These are phyloP conservation scores for Geopyxis carbonaria DNA, from an alignment of 495 filamentous ascomycete genomes.

Conservation along the genomic window DNA sequence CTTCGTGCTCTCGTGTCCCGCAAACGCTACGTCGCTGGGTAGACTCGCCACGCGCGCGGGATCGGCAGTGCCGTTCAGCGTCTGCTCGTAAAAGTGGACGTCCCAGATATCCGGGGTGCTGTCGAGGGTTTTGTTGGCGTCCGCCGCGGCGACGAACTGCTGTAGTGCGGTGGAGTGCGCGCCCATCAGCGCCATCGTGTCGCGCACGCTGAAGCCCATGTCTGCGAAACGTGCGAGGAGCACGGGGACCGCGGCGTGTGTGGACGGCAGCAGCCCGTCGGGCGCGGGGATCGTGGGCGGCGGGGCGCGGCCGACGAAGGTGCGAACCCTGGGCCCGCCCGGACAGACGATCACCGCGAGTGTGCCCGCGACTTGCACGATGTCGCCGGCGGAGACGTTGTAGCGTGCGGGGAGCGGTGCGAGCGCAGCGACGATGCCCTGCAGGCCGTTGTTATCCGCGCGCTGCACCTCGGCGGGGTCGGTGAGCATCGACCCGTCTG, in stretches of 20 bases:
- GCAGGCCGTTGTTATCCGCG: constrained; percentile 24
- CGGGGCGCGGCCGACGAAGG: constrained; percentile 20
- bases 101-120: constrained; percentile 24
- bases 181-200: constrained; percentile 24
- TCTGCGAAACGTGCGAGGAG: constrained; percentile 20
- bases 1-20: not conserved
- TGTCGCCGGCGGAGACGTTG: constrained; percentile 19
- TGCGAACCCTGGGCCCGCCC: constrained; percentile 18
- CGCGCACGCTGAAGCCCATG: constrained; percentile 22
- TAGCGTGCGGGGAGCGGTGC: constrained; percentile 7
- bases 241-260: constrained; percentile 12
- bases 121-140: constrained; percentile 16
- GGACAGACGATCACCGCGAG: constrained; percentile 25
- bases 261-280: constrained; percentile 19
- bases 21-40: constrained; percentile 1
- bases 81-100: constrained; percentile 23
- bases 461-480: constrained; percentile 14
- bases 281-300: too few relatives aligned
- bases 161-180: constrained; percentile 22
- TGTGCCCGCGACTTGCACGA: constrained; percentile 20
- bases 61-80: constrained; percentile 8
- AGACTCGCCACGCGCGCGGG: too few relatives aligned
- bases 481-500: constrained; percentile 23
- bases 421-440: constrained; percentile 15
- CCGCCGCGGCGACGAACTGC: constrained; percentile 1